Evolutionary conservation across 805 yeast genomes (phyloP).

Genomic region (Ogataea ramenticola): DNA sequence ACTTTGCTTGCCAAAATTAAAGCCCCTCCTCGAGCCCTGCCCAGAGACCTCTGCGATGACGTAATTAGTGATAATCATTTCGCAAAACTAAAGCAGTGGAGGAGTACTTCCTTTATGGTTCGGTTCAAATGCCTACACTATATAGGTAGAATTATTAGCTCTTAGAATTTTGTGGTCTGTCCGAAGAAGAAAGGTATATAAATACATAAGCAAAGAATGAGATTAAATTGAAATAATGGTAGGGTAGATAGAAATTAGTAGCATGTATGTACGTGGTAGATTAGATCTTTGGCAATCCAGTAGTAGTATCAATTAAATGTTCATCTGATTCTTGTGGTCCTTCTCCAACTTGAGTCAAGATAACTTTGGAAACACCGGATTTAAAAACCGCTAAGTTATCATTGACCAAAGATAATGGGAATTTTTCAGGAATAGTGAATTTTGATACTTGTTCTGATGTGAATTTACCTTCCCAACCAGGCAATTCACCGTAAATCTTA

Average conservation of each 20-base stretch:
- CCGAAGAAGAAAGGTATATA: too few species aligned
- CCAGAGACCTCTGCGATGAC: too few species aligned
- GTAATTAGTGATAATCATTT: too few species aligned
- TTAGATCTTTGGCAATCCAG: constrained; percentile 52
- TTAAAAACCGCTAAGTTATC: constrained; percentile 12
- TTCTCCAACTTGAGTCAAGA: constrained; percentile 77
- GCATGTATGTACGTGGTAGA: not conserved
- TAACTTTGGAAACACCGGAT: constrained; percentile 72
- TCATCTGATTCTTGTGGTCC: constrained; percentile 68
- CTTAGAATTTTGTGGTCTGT: too few species aligned
- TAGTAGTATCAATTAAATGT: constrained; percentile 44
- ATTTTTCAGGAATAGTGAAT: constrained; percentile 12
- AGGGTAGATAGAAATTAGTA: not conserved
- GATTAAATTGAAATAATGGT: not conserved
- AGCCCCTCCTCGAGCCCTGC: too few species aligned
- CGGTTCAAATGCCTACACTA: too few species aligned
- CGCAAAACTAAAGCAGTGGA: too few species aligned
- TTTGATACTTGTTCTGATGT: constrained; percentile 5
- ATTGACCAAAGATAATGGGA: constrained; percentile 23
- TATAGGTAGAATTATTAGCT: too few species aligned
- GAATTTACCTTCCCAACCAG: constrained; percentile 54
- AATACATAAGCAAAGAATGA: too few species aligned
- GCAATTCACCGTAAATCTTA: constrained; percentile 47
- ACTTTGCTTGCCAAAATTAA: too few species aligned
- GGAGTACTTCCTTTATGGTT: too few species aligned